These are phyloP conservation scores for Zea mays DNA, from an alignment of 176 grass and related monocot genomes.

Conservation along the genomic window Zm-B73-REFERENCE-NAM-5.0 NC_050103.1:141608501-141609000, in stretches of 20 bases:
- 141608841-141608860: neutral
- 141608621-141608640: slow-evolving; percentile 70
- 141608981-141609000: neutral
- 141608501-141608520: neutral
- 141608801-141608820: slow-evolving; percentile 9
- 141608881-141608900: slow-evolving; percentile 1
- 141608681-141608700: slow-evolving; percentile 39
- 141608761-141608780: slow-evolving; percentile 97
- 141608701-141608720: slow-evolving; percentile 61
- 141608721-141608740: slow-evolving; percentile 73
- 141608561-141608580: slow-evolving; percentile 79
- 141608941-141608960: neutral
- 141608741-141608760: slow-evolving; percentile 93
- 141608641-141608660: slow-evolving; percentile 51
- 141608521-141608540: slow-evolving; percentile 54
- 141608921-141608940: neutral
- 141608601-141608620: slow-evolving; percentile 64
- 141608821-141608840: slow-evolving; percentile 1
- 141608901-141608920: slow-evolving; percentile 1
- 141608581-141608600: slow-evolving; percentile 58
- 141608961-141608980: neutral
- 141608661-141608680: slow-evolving; percentile 39
- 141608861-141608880: neutral
- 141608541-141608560: slow-evolving; percentile 89
- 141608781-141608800: slow-evolving; percentile 54